A percentile compares a stretch with the other conserved stretches of the same genome.
Evolutionary conservation across 192 early-diverging fungal species (phyloP).

Genomic region (Backusella australiensis): DNA sequence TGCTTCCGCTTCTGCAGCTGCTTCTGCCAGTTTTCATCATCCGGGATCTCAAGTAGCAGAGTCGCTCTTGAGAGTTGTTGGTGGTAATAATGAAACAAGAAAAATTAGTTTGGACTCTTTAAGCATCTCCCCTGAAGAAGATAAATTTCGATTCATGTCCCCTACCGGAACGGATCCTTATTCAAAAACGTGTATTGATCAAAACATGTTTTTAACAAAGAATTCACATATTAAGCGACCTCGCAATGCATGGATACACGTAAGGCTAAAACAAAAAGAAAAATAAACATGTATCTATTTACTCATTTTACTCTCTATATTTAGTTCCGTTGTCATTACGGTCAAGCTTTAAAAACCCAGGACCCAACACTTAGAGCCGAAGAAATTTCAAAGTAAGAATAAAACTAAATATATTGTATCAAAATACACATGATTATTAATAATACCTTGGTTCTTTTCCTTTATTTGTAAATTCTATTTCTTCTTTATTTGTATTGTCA

Average conservation of each 20-base stretch:
- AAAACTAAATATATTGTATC: background rate
- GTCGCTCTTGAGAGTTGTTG: background rate
- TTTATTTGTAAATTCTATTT: background rate
- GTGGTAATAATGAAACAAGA: background rate
- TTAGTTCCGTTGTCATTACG: constrained; percentile 39
- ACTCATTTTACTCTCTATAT: background rate
- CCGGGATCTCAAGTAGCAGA: constrained; percentile 10
- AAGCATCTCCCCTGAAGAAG: background rate
- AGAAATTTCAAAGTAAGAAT: constrained; percentile 38
- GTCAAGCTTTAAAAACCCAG: constrained; percentile 37
- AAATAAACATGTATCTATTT: background rate
- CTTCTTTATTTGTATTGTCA: background rate
- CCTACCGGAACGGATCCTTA: constrained; percentile 5
- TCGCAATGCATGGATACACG: constrained; percentile 40
- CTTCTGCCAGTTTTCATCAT: background rate
- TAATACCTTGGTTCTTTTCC: background rate
- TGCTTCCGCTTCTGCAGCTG: constrained; percentile 26
- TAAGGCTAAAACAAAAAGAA: constrained; percentile 7
- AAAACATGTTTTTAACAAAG: constrained; percentile 34
- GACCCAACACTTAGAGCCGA: constrained; percentile 36
- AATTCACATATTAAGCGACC: constrained; percentile 41
- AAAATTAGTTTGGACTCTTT: background rate
- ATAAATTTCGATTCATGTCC: background rate
- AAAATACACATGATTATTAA: background rate
- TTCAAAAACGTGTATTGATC: constrained; percentile 17